Evolutionary conservation across 176 grass and related monocot genomes (phyloP), one percentile per base, ranked within the genome.

Genomic region (Urochloa ruziziensis): DNA sequence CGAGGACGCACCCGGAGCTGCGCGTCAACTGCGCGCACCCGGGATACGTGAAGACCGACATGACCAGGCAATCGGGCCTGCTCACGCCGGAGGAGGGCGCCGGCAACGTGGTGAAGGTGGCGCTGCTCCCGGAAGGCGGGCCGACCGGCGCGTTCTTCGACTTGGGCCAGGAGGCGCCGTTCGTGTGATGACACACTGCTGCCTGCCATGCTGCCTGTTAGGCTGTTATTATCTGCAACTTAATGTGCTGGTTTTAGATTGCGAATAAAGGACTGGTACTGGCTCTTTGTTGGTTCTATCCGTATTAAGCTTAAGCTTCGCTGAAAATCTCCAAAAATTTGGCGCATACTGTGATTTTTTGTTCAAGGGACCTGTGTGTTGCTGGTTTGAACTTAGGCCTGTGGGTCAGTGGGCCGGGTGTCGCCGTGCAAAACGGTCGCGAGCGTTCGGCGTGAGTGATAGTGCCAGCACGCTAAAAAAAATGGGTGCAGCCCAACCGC

Each of bases 41-140:
- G 0, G 93, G 93, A 11, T 95, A 63, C 51, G 85, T 92, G 10
- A 84, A 85, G 81, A 92, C 90, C 2, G 90, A 91, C 34, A 28
- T 91, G 14, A 90, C 76, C 40, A 19, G 4, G 12, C 81, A 89
- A 59, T 59, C 60, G 0, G 90, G 94, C 2, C 4, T 69, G 13
- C 60, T 86, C 21, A 69, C 90, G n/a, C 70, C 83, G 0, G 86
- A 91, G 33, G 88, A 86, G 61, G 94, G 90, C n/a, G 94, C 80
- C 27, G 69, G 42, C 29, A 83, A 78, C 7, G 85, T 91, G 0
- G 80, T 84, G 42, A 74, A 46, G 59, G 62, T 90, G 62, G 90
- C 80, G 10, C 59, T 96, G 24, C 73, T 86, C 11, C 79, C 87
- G 0, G 19, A 84, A 58, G 72, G 54, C 46, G 49, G 81, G 0